Evolutionary conservation across 345 rosid genomes (phyloP), one percentile per base, ranked within the genome.

Genomic region (Isatis tinctoria): DNA sequence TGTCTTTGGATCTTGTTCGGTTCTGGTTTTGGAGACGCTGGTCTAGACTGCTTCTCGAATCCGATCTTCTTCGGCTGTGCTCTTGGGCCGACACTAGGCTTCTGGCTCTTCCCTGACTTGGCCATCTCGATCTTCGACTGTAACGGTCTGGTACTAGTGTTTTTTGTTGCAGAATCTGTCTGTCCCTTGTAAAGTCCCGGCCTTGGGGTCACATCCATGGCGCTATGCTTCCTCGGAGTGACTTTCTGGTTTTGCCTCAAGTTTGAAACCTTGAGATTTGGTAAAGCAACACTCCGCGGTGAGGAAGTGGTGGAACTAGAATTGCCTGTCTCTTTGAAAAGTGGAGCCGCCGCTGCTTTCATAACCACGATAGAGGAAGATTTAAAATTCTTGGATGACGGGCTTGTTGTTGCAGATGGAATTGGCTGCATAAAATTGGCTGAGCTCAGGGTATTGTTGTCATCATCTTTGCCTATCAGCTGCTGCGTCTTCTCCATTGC

Each of bases 401-500:
- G 76, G 54, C 80, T 84, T 82, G 60, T 81, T 58, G 58, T 57
- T 41, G 62, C 54, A 54, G 79, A 67, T 73, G 87, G 79, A 70
- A 49, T 69, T 57, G 80, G 79, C 65, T 65, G 59, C 57, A 72
- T 73, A 67, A 77, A 45, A 53, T 39, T 77, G 35, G 12, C 67
- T 52, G 76, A 70, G 35, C 71, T 77, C 60, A 78, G 37, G 73
- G 39, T 73, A 58, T 67, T 76, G 73, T 80, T 75, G 57, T 88
- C 78, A 48, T 80, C 73, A 16, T 82, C 83, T 8, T 57, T 70
- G 51, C 30, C 45, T 28, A 77, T 64, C 57, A 73, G 61, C 44
- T 81, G 83, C 53, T 87, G 83, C 1, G 83, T 80, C 81, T 86
- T 89, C 75, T 90, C 90, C 92, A 85, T 92, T 54, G 91, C 96